Base-by-base conservation (phyloP, 164 flowering plant species). In the Sextonia rubra region DNA sequence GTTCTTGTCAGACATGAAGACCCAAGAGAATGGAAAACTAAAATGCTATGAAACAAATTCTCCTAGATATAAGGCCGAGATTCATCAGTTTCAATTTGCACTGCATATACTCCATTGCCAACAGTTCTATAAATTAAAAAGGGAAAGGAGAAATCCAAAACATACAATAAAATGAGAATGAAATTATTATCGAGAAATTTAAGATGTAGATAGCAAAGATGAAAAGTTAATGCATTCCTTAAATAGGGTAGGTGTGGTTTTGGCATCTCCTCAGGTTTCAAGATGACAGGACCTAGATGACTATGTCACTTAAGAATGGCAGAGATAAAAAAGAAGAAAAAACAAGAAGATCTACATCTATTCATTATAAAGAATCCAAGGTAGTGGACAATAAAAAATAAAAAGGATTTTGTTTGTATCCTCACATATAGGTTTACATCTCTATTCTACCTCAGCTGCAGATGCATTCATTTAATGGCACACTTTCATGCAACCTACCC, bases 401-500 rank as follows among this genome's bases (percentile, higher is more conserved):
- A 3, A 20, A 52, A 52, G 58, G n/a, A 3, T 52, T 52, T 52
- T 52, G 58, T 52, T 52, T 52, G 12, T 52, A 15, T 20, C n/a
- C n/a, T 20, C 58, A 52, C 14, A n/a, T 15, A 52, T 52, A 52
- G 58, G 12, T 52, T 52, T 2, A 17, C 3, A 15, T 18, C 58
- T 52, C 58, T 2, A 52, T 52, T 20, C 58, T 52, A 20, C 7
- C n/a, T 12, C 7, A 52, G 58, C 17, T 3, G n/a, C 58, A 52
- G n/a, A 18, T 15, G n/a, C n/a, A 52, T 52, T 52, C 44, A 52
- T 52, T 52, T 52, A 52, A 52, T 52, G 58, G n/a, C 3, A 15
- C n/a, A 52, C 14, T 52, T 52, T 52, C 58, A 52, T 52, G 74
- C 75, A 79, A 77, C 74, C 77, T 79, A 81, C 69, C 76, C 44